Evolutionary conservation across 106 monocot species (phyloP).

Genomic region (Dactylorhiza incarnata): DNA sequence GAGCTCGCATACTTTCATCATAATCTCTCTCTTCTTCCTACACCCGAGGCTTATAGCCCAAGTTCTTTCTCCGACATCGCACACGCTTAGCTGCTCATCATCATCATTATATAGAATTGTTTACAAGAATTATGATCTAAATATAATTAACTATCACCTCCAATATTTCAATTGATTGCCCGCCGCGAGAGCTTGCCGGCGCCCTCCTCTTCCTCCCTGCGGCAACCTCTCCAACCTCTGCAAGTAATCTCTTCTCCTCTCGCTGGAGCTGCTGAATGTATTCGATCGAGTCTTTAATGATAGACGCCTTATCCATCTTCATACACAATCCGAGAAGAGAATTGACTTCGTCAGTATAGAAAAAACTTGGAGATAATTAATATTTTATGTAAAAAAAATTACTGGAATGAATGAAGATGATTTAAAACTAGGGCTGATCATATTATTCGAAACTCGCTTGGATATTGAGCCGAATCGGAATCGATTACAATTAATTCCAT

Average conservation of each 20-base stretch:
- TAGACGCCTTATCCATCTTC: constrained; percentile 85
- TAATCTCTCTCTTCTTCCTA: constrained; percentile 48
- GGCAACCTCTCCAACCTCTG: constrained; percentile 19
- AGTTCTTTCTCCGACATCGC: constrained; percentile 34
- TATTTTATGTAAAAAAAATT: not conserved
- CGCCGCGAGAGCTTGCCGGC: not conserved
- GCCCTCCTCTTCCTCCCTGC: not conserved
- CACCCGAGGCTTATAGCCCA: constrained; percentile 53
- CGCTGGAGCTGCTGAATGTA: constrained; percentile 65
- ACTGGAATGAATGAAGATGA: too few relatives aligned
- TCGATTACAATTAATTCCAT: too few relatives aligned
- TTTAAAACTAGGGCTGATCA: too few relatives aligned
- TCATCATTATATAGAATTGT: not conserved
- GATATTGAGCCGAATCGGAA: too few relatives aligned
- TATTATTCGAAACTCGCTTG: too few relatives aligned
- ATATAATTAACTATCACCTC: constrained; percentile 11
- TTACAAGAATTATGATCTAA: not conserved
- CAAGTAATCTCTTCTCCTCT: constrained; percentile 42
- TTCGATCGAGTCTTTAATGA: constrained; percentile 71
- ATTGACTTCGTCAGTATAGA: not conserved
- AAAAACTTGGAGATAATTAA: not conserved
- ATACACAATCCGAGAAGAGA: too few relatives aligned
- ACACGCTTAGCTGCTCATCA: constrained; percentile 42
- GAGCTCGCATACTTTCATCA: constrained; percentile 45
- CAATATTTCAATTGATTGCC: constrained; percentile 2